Base-by-base conservation (phyloP, 2,329 filamentous ascomycete species). In the Microcyclospora pomicola region DNA sequence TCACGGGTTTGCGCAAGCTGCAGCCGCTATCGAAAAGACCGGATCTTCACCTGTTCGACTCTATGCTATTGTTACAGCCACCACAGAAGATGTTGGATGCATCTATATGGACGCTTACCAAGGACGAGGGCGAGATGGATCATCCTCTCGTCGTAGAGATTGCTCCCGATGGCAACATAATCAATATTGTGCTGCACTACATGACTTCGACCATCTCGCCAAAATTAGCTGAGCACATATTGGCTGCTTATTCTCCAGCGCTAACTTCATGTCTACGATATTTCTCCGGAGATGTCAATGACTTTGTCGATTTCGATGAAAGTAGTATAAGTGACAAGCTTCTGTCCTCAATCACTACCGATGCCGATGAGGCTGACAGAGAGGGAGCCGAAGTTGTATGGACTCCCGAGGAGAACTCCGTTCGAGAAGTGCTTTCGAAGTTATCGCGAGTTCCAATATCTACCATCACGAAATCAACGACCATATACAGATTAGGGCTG, bases 401-500 rank as follows among this genome's bases (percentile, higher is more conserved):
- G 74, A 68, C 62, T 2, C 45, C 61, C 1, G 49, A 63, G 0
- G 77, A 84, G 49, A 45, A 46, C 0, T 49, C 53, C 3, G 65
- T 86, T 29, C 70, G 77, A 4, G 51, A 65, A 0, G 63, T 75
- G 0, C 57, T 87, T 13, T 67, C 73, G 0, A 60, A 60, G 6
- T 66, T 91, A 15, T 76, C 80, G 1, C 62, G 66, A 2, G 59
- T 71, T 4, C 55, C 71, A 0, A 39, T 54, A 2, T 50, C 65
- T 0, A 62, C 61, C 0, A 77, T 94, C 34, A 50, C 55, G 3
- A 68, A 67, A 10, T 54, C 70, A 9, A 84, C 76, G 0, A 85
- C 82, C 0, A 84, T 96, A 35, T 93, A 88, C 50, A 77, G 81
- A 41, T 72, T 94, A n/a, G 88, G 88, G 0, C 64, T 95, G 3